Percentiles rank a stretch among this genome's conserved stretches.
Evolutionary conservation across 2,329 filamentous ascomycete genomes (phyloP).

Genomic region (Diaporthe destruens): DNA sequence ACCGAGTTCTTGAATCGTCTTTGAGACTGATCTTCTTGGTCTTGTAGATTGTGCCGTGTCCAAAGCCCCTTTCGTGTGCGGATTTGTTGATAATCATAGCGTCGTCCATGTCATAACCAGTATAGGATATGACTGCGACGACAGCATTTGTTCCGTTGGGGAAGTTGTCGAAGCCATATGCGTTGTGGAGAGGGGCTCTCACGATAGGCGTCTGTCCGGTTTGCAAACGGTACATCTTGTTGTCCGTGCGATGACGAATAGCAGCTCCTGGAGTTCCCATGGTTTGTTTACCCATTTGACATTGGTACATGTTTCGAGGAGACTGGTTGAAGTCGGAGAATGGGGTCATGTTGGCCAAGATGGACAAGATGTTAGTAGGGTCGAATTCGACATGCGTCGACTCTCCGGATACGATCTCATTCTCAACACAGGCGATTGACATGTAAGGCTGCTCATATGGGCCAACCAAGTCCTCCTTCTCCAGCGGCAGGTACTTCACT

Average conservation of each 20-base stretch:
- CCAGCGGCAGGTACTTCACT: conserved; percentile 90
- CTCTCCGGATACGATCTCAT: conserved; percentile 87
- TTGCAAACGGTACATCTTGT: conserved; percentile 95
- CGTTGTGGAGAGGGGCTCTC: conserved; percentile 90
- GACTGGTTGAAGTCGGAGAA: conserved; percentile 99
- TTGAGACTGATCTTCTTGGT: conserved; percentile 91
- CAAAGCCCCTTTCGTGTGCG: conserved; percentile 94
- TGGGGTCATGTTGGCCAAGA: conserved; percentile 97
- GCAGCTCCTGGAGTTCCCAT: conserved; percentile 97
- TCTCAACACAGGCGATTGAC: conserved; percentile 93
- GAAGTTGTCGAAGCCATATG: conserved; percentile 97
- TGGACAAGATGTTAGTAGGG: conserved; percentile 96
- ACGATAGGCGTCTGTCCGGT: conserved; percentile 97
- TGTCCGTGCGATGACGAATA: conserved; percentile 89
- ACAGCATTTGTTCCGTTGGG: conserved; percentile 96
- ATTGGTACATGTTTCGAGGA: conserved; percentile 98
- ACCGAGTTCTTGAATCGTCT: conserved; percentile 78
- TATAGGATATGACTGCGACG: conserved; percentile 98
- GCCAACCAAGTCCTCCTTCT: conserved; percentile 88
- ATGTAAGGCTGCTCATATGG: conserved; percentile 98
- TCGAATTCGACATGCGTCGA: conserved; percentile 95
- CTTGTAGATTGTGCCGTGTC: conserved; percentile 97
- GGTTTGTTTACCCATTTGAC: conserved; percentile 99
- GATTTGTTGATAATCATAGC: conserved; percentile 99
- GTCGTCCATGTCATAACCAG: conserved; percentile 99